Evolutionary conservation across 768 basidiomycete species (phyloP).

Genomic region (Tylopilus cervinicoccineus): DNA sequence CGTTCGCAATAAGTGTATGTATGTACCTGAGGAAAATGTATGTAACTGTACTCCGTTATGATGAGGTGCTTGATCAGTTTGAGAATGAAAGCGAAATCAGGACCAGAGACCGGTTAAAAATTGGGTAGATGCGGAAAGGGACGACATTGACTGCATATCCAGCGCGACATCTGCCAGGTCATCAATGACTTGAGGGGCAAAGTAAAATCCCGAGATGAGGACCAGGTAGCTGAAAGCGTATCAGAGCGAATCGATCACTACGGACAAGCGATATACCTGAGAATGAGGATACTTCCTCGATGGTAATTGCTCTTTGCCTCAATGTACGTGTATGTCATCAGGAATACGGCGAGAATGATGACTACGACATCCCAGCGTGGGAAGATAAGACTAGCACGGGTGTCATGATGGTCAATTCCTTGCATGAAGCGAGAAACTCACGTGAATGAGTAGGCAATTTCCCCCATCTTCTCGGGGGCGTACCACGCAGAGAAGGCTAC

Average conservation of each 20-base stretch:
- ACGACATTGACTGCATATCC: slow-evolving; percentile 1
- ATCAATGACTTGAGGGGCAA: slow-evolving; percentile 52
- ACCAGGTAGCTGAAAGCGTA: slow-evolving; percentile 73
- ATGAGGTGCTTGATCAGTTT: background rate
- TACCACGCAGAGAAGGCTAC: slow-evolving; percentile 98
- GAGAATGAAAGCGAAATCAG: slow-evolving; percentile 5
- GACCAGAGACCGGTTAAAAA: slow-evolving; percentile 14
- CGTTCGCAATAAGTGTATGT: slow-evolving; percentile 11
- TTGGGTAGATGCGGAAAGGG: slow-evolving; percentile 1
- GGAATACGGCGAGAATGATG: slow-evolving; percentile 92
- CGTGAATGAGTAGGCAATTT: slow-evolving; percentile 91
- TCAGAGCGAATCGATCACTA: background rate
- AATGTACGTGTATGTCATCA: slow-evolving; percentile 98
- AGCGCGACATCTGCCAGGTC: slow-evolving; percentile 16
- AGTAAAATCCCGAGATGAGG: slow-evolving; percentile 88
- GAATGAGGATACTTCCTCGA: slow-evolving; percentile 90
- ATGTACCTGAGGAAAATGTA: slow-evolving; percentile 9
- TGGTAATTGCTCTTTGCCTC: slow-evolving; percentile 99
- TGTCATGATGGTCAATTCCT: slow-evolving; percentile 2
- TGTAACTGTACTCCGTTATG: slow-evolving; percentile 17
- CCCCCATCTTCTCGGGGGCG: slow-evolving; percentile 79
- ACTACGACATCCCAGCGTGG: slow-evolving; percentile 97
- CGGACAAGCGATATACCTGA: slow-evolving; percentile 56
- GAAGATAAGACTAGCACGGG: slow-evolving; percentile 75
- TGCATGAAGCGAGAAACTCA: slow-evolving; percentile 39